Percentiles rank a stretch among this genome's conserved stretches.
These are phyloP conservation scores for Cucurbita pepo DNA, from an alignment of 306 rosid genomes.

Conservation along the genomic window DNA sequence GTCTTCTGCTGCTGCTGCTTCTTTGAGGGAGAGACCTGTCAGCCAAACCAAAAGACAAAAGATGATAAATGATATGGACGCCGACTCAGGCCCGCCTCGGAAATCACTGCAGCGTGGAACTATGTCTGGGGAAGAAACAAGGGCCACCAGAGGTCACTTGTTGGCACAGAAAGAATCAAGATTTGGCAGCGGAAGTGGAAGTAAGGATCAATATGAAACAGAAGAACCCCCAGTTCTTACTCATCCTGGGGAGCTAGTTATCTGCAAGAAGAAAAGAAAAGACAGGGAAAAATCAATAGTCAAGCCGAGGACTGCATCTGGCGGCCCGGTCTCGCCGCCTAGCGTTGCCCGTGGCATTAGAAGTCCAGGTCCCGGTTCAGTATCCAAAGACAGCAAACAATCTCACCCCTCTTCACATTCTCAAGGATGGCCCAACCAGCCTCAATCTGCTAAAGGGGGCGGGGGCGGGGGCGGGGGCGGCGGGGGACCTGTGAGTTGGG, in stretches of 20 bases:
- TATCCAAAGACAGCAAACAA: conserved; percentile 36
- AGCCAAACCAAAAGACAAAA: conserved; percentile 59
- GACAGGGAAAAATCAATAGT: conserved; percentile 55
- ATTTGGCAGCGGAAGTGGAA: conserved; percentile 34
- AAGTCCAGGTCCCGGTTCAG: conserved; percentile 49
- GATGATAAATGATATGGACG: conserved; percentile 33
- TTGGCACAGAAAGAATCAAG: conserved; percentile 48
- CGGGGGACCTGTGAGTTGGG: conserved; percentile 63
- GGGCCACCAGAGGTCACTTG: conserved; percentile 42
- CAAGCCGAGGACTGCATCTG: conserved; percentile 46
- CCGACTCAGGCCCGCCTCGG: conserved; percentile 32
- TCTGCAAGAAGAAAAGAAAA: conserved; percentile 92
- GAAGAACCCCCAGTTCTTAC: conserved; percentile 44
- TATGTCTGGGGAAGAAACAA: conserved; percentile 29
- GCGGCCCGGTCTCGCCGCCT: conserved; percentile 64
- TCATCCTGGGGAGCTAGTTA: conserved; percentile 90
- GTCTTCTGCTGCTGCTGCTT: conserved; percentile 12
- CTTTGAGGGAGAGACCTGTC: conserved; percentile 33
- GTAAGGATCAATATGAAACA: conserved; percentile 52
- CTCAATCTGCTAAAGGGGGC: conserved; percentile 42
- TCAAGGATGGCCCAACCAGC: conserved; percentile 48
- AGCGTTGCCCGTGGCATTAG: conserved; percentile 35
- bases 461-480: conserved; percentile 53
- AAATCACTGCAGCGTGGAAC: conserved; percentile 39
- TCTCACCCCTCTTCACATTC: conserved; percentile 34